Evolutionary conservation across 148 eudicot genomes (phyloP).

Genomic region (Arctostaphylos glauca): DNA sequence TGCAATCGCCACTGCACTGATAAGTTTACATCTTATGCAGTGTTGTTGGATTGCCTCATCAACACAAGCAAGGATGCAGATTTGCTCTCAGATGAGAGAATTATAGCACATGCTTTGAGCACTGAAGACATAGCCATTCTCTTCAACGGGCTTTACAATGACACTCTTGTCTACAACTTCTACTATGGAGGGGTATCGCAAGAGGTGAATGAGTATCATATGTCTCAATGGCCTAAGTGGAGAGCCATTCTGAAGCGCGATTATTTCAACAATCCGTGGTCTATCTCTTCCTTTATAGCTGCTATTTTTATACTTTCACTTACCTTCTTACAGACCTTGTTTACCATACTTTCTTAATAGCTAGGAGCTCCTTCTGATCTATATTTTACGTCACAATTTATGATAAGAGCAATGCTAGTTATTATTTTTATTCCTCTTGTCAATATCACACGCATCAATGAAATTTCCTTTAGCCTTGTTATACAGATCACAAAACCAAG

Average conservation of each 20-base stretch:
- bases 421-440: neutral
- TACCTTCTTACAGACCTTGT: constrained; percentile 10
- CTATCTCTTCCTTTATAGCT: neutral
- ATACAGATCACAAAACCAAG: neutral
- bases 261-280: constrained; percentile 7
- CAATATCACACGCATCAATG: too few species aligned
- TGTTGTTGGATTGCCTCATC: constrained; percentile 9
- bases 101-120: neutral
- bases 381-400: neutral
- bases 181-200: neutral
- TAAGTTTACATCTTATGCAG: constrained; percentile 7
- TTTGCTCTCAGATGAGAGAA: neutral
- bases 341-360: neutral
- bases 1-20: neutral
- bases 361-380: neutral
- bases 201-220: neutral
- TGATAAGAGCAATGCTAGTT: neutral
- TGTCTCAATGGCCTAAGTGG: neutral
- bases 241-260: neutral
- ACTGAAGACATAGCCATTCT: neutral
- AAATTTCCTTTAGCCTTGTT: too few species aligned
- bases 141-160: neutral
- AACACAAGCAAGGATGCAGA: constrained; percentile 5
- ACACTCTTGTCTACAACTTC: neutral
- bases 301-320: neutral